Evolutionary conservation across 345 rosid species (phyloP), one percentile per base, ranked within the genome.

Genomic region (Linum tenue): DNA sequence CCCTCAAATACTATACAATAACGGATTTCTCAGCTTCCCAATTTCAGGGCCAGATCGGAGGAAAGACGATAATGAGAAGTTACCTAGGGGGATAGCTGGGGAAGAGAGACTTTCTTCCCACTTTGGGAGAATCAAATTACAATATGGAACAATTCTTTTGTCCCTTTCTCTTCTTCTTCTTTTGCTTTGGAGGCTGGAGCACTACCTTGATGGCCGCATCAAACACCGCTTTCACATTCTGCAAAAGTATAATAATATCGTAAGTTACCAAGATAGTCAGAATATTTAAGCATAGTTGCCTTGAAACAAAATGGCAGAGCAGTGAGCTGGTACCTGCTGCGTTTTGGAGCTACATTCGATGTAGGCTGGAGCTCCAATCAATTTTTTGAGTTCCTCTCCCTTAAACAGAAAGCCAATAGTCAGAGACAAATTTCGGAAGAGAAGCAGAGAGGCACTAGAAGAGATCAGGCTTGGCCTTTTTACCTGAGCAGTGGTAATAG

Each of bases 401-500:
- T 74, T 59, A 67, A 16, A 37, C 8, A 41, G 11, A 22, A 48
- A 9, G 36, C 44, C 61, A 58, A 37, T 50, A 9, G 55, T 6
- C 58, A 64, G 11, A 40, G 58, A 38, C 38, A 37, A 39, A n/a
- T 8, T 22, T 22, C 31, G 39, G 53, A 31, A 37, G 3, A 37
- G 17, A 39, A 41, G 15, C 3, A 7, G 36, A 41, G 37, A 3
- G 17, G 10, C 48, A 10, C 55, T 4, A 5, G 39, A 15, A 56
- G 39, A 0, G 14, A 9, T 37, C 37, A 5, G 39, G 22, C 48
- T 40, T 7, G 66, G 37, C 16, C 48, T 17, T 15, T 61, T 43
- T 61, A 74, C 96, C 90, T 86, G 97, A 50, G 85, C 89, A 6
- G 83, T 76, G 35, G 84, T 68, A 39, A 92, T 92, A 5, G 96